Base-by-base conservation (phyloP, 495 filamentous ascomycete genomes). In the Xylaria palmicola region DNA sequence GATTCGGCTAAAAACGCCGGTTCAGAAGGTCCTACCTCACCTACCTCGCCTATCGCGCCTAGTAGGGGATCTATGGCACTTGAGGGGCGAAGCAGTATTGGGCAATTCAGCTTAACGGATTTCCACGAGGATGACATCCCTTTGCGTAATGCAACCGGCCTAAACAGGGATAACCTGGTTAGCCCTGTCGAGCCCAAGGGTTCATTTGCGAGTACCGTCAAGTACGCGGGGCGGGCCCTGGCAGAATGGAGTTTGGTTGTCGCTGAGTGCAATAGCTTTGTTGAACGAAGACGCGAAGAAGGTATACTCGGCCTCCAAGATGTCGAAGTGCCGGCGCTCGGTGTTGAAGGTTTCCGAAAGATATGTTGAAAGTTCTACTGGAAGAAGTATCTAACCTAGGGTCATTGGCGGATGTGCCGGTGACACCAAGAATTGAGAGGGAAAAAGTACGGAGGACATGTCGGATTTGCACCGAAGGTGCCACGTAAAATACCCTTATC, bases 171-270 rank as follows among this genome's bases (percentile, higher is more conserved):
- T 50, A 55, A 67, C 15, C 62, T 74, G 3, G 65, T 74, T n/a
- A 65, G 66, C 22, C 68, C 78, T 0, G 65, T 71, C 29, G 59
- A 74, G 52, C 79, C 79, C 0, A 68, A 67, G 1, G 76, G 79
- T 19, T 60, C 70, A 7, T 78, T 67, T 49, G 69, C 72, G 13
- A 56, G 64, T 1, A 75, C 70, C 17, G 73, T 79, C 59, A 90
- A 87, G 62, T 98, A 98, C 73, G 80, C 86, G 6, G 94, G 94
- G 2, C 85, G 93, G 45, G 92, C 94, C 1, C 80, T 98, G 51
- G 92, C 93, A 1, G 94, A 98, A 73, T 98, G 94, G 94, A 79
- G 85, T 13, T 74, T 90, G 20, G 84, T 97, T 36, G 87, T 97
- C 7, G 81, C 81, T 24, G 94, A 98, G 72, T 93, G 88, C 75